Evolutionary conservation across 192 early-diverging fungal species (phyloP), one percentile per base, ranked within the genome.

Genomic region (Coemansia brasiliensis): DNA sequence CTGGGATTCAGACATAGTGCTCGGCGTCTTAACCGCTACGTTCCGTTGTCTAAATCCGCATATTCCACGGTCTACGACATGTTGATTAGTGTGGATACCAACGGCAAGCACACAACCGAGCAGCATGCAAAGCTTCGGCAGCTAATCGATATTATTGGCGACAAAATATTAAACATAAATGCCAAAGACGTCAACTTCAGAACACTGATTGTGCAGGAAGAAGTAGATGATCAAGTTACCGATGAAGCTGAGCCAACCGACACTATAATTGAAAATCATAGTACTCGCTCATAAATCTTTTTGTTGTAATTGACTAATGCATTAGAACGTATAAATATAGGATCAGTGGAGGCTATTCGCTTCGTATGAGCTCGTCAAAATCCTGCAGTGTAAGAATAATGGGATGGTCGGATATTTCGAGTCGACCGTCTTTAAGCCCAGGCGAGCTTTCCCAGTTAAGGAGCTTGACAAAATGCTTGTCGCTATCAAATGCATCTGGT

Each of bases 21-120:
- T 5, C 29, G 40, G n/a, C 52, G 50, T 35, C 61, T 74, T 16
- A 74, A 55, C 43, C 60, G 65, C 11, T 68, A 55, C 42, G 49
- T 48, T 1, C 65, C 65, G 1, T 53, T 24, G 11, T 54, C 65
- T 6, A 67, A 58, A 20, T 29, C 52, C 10, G 65, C 61, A 8
- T 67, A 68, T 52, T 43, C 52, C 10, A 68, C 72, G 1, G 57
- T 74, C 3, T 65, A 74, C 38, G 65, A 67, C 48, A 74, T 74
- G 72, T 65, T 74, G 17, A 42, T 64, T 13, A 67, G 58, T 39
- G 61, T 68, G 29, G 65, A 68, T 43, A 55, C 61, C 8, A 74
- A 74, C 25, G 65, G 60, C 17, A 67, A 68, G 48, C 72, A 74
- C 32, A 59, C 72, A 2, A 44, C 52, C 0, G 72, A 74, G 26